A percentile compares a stretch with the other conserved stretches of the same genome.
Conservation (phyloP, 2,329 filamentous ascomycete species). For the Lachnellula cervina region DNA sequence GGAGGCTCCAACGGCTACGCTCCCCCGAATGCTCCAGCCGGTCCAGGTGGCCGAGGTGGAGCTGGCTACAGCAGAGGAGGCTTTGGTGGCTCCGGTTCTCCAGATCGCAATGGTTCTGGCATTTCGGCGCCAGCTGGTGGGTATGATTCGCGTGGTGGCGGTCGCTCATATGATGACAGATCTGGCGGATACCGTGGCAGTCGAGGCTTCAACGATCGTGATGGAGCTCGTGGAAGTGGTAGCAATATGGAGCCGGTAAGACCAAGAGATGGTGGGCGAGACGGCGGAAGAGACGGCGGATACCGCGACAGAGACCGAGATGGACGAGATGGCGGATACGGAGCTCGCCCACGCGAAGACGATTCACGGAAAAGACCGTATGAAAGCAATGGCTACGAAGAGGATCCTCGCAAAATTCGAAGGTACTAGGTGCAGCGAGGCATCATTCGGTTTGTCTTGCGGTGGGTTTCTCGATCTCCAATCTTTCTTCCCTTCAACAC, state of each 20-base stretch:
- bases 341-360: slow-evolving; percentile 50
- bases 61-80: slow-evolving; percentile 33
- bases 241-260: slow-evolving; percentile 83
- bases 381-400: slow-evolving; percentile 69
- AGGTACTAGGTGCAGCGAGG: slow-evolving; percentile 50
- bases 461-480: slow-evolving; percentile 46
- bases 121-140: slow-evolving; percentile 38
- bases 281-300: slow-evolving; percentile 31
- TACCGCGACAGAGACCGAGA: slow-evolving; percentile 37
- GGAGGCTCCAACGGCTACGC: slow-evolving; percentile 37
- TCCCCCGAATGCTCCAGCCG: slow-evolving; percentile 56
- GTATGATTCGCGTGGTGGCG: slow-evolving; percentile 48
- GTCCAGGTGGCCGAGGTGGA: slow-evolving; percentile 52
- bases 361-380: slow-evolving; percentile 47
- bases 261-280: slow-evolving; percentile 55
- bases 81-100: slow-evolving; percentile 29
- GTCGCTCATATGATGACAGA: slow-evolving; percentile 59
- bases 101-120: slow-evolving; percentile 30
- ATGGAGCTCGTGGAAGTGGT: slow-evolving; percentile 40
- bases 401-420: slow-evolving; percentile 66
- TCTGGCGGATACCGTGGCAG: slow-evolving; percentile 40
- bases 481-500: slow-evolving; percentile 34
- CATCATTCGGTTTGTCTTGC: slow-evolving; percentile 33
- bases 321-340: slow-evolving; percentile 42
- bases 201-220: slow-evolving; percentile 39